Evolutionary conservation across 257 asterid species (phyloP), one percentile per base, ranked within the genome.

Genomic region (Thymus quinquecostatus): DNA sequence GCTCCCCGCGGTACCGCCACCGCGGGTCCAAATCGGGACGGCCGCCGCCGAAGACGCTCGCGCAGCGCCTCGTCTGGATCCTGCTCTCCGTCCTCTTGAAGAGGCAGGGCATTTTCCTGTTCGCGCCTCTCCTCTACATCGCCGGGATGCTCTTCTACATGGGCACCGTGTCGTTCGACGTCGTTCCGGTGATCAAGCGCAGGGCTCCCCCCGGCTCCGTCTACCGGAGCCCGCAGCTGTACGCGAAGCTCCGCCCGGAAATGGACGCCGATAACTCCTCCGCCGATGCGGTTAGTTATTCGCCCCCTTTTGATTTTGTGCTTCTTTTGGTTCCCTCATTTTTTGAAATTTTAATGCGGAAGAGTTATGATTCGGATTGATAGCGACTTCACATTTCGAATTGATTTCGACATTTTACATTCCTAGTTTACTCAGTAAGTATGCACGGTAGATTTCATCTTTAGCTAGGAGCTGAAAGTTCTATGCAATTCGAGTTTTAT

Each of bases 81-180:
- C 69, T 87, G 55, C 89, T 95, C 54, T 89, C 97, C 3, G 78
- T 85, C 7, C 85, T 95, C 6, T 71, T 89, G 47, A 91, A 92
- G 64, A 80, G 99, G 1, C 98, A 89, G 78, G 99, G 99, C 47
- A 82, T 92, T 62, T 92, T 95, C 50, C 86, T 95, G 0, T 92
- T 95, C 64, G 99, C 98, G 6, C 98, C 97, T 5, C 80, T 95
- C 64, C 71, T 95, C 40, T 95, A 95, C 45, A 89, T 95, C 43
- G 82, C 96, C 13, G 92, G 89, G 11, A 92, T 95, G 95, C 63
- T 95, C 77, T 92, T 89, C 60, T 95, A 92, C 72, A 89, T 95
- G 98, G 99, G 98, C 2, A 92, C 98, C 66, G 91, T 95, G 68
- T 87, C 97, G 75, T 89, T 95, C 70, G 98, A 95, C 80, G 92